Base-by-base conservation (phyloP, 1,139 yeast species). In the Candida sp. region DNA sequence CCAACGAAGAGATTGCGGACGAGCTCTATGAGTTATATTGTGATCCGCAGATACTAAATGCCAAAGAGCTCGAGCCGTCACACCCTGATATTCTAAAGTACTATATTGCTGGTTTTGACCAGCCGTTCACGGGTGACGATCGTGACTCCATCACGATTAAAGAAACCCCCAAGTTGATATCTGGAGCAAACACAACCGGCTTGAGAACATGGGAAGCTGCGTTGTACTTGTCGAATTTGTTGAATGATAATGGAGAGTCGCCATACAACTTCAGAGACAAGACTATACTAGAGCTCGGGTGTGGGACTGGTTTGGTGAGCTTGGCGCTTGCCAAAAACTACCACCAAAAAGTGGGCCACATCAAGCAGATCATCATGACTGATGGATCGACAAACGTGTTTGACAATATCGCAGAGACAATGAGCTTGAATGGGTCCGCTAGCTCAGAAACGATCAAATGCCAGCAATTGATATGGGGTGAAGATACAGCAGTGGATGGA, bases 201-300 rank as follows among this genome's bases (percentile, higher is more conserved):
- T 71, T 85, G 52, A 73, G 98, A 42, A 93, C 98, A 0, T 93
- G 98, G 98, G 98, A 91, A 63, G 98, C 97, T 0, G 89, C 97
- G 0, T 59, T 90, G n/a, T 90, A 75, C 52, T 69, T 92, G 17
- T 70, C 86, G 7, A 76, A 83, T 46, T 83, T 68, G 57, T 58
- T 89, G 39, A 57, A 69, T 32, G 49, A 34, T 43, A 46, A 40
- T 12, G 9, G 31, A 2, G 9, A 33, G 8, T 31, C 48, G 5
- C 52, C 55, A 3, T 53, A 49, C 22, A 47, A 60, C 34, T 50
- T 61, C 42, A 41, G 27, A 4, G 57, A 59, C 6, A 62, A 66
- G 35, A 63, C 63, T 0, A 66, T 89, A 0, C 64, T 91, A 28
- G 98, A 93, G 61, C 68, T 93, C 30, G 98, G 98, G 0, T 83